Conservation (phyloP, 768 basidiomycete species). For the Termitomyces sp. region DNA sequence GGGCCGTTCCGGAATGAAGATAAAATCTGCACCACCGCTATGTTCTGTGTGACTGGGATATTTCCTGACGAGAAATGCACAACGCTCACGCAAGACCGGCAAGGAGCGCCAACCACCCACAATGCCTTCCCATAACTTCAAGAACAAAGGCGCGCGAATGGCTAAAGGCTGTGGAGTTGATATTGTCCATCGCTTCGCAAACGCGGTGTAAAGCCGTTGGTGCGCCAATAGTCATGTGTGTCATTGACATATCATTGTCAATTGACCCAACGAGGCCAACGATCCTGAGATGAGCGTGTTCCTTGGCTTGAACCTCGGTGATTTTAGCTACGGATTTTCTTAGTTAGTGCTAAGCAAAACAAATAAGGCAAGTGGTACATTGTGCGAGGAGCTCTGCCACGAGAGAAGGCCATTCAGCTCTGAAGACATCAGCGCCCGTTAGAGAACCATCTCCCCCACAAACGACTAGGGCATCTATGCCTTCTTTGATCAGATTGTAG, state of each 20-base stretch:
- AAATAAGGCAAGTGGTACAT: slow-evolving; percentile 32
- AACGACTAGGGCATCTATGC: slow-evolving; percentile 94
- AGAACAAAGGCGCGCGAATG: slow-evolving; percentile 97
- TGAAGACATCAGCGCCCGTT: slow-evolving; percentile 92
- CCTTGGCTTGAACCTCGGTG: slow-evolving; percentile 60
- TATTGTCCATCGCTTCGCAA: slow-evolving; percentile 97
- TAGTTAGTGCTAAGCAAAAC: neutral
- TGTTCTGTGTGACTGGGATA: neutral
- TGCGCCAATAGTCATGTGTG: slow-evolving; percentile 95
- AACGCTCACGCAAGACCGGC: slow-evolving; percentile 78
- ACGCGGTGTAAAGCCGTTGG: slow-evolving; percentile 94
- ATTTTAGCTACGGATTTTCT: slow-evolving; percentile 50
- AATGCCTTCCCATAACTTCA: slow-evolving; percentile 99
- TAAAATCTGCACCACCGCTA: slow-evolving; percentile 90
- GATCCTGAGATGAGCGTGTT: slow-evolving; percentile 83
- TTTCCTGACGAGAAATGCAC: neutral
- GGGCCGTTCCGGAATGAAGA: slow-evolving; percentile 95
- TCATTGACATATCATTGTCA: slow-evolving; percentile 99
- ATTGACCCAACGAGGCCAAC: slow-evolving; percentile 99
- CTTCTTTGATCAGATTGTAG: slow-evolving; percentile 88
- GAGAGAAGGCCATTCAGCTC: slow-evolving; percentile 91
- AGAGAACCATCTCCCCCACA: slow-evolving; percentile 97
- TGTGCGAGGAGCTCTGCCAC: slow-evolving; percentile 59
- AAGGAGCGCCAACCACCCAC: slow-evolving; percentile 96
- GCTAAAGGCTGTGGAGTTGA: slow-evolving; percentile 92